These are phyloP conservation scores for Kuraishia molischiana DNA, from an alignment of 805 yeast species.

Conservation along the genomic window DNA sequence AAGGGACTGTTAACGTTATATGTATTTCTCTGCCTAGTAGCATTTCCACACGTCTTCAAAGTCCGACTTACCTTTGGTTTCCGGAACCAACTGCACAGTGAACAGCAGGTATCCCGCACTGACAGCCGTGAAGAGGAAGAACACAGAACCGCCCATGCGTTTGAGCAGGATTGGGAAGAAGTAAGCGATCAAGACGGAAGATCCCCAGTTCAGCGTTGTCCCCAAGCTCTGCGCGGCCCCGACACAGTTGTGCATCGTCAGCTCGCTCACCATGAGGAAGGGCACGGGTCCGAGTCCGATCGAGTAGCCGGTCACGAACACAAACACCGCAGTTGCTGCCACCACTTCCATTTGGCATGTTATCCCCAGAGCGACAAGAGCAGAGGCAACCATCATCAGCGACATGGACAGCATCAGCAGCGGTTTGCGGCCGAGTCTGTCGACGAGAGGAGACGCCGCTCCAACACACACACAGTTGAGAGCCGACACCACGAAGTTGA, in stretches of 20 bases:
- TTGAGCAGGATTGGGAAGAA: constrained; percentile 59
- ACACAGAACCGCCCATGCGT: constrained; percentile 60
- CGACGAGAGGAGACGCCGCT: constrained; percentile 14
- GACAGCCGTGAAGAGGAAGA: constrained; percentile 49
- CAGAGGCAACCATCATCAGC: constrained; percentile 14
- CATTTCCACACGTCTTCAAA: constrained; percentile 65
- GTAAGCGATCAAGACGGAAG: constrained; percentile 67
- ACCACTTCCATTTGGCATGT: neutral
- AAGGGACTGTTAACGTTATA: too few relatives aligned
- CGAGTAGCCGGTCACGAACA: constrained; percentile 6
- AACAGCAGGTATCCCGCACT: constrained; percentile 37
- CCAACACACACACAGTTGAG: constrained; percentile 2
- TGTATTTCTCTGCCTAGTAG: too few relatives aligned
- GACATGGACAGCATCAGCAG: constrained; percentile 26
- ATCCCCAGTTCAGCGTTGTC: constrained; percentile 74
- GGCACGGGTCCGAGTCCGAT: constrained; percentile 87
- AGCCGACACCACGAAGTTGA: constrained; percentile 4
- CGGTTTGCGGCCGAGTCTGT: constrained; percentile 29
- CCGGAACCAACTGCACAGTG: constrained; percentile 43
- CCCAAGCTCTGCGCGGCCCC: constrained; percentile 84
- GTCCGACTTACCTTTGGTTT: constrained; percentile 46
- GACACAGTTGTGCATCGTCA: constrained; percentile 60
- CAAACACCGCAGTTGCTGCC: constrained; percentile 2
- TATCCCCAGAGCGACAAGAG: constrained; percentile 2
- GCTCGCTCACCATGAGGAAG: constrained; percentile 68